phyloP scores from a whole-genome alignment of 1,139 yeast genomes.

The Entelexis sorbosivorans region DNA sequence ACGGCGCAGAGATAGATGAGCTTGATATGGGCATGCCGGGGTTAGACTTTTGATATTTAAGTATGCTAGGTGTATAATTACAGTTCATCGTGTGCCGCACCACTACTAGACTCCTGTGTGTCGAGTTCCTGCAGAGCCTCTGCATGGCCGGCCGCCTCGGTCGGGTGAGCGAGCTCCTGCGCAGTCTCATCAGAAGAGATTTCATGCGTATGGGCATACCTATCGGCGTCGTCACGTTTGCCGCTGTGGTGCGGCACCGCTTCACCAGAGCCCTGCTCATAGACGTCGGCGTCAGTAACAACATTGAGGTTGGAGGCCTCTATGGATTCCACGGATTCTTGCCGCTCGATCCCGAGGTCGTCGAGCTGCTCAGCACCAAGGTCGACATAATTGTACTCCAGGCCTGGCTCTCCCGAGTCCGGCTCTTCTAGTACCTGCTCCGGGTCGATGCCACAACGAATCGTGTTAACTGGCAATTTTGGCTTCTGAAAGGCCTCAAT shows the following conservation, averaged over 20 bases:
- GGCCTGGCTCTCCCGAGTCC: background rate
- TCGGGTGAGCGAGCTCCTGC: no score
- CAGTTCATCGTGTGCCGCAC: background rate
- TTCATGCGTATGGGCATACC: no score
- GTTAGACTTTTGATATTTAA: background rate
- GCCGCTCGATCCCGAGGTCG: background rate
- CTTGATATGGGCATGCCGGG: constrained; percentile 1
- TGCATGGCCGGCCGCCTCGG: no score
- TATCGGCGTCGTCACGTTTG: no score
- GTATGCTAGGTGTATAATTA: background rate
- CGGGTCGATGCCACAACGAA: constrained; percentile 13
- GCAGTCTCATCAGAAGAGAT: no score
- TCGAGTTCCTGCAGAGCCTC: no score
- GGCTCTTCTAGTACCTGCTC: background rate
- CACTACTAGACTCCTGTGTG: background rate
- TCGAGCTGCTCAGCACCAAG: background rate
- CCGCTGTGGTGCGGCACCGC: no score
- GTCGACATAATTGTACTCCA: background rate
- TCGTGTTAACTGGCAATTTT: constrained; percentile 24
- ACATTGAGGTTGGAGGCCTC: no score
- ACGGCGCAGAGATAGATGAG: constrained; percentile 2
- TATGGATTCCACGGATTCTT: no score
- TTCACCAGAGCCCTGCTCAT: no score
- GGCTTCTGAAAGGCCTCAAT: constrained; percentile 40
- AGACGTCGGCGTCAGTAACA: no score